Evolutionary conservation across 768 basidiomycete species (phyloP), one percentile per base, ranked within the genome.

Genomic region (Mycena rosella): DNA sequence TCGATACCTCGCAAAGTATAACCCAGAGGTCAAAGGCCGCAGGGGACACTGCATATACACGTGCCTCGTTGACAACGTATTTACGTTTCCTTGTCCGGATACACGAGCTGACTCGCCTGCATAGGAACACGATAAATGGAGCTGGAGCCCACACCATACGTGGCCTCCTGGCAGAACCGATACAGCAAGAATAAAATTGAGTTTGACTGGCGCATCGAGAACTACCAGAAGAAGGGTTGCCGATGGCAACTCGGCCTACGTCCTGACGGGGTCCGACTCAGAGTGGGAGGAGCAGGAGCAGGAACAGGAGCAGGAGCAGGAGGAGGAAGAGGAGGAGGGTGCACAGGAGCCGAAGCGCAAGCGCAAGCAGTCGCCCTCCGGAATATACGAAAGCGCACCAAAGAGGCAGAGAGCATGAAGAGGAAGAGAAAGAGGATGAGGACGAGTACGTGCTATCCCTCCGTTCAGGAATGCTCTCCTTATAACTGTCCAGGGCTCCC

Each of bases 121-220:
- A n/a, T 65, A 88, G 87, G 75, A 66, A 26, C 64, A 79, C 0
- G 70, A 72, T 0, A 76, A 74, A 65, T 90, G 88, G 87, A 76
- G 80, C 14, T 91, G 88, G 87, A 76, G 83, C n/a, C 65, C 54
- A 20, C 77, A 74, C 8, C 91, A 90, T 74, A 4, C 88, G 3
- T 87, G 82, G 86, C 80, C 82, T n/a, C 88, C 5, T 91, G 91
- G 91, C 84, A 88, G 26, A 84, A 87, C 51, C 82, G 85, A n/a
- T 91, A 91, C 69, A 78, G 74, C 66, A 87, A 81, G 67, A 80
- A 90, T 54, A 55, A 79, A 42, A 70, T 36, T 0, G 26, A 69
- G 0, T 89, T 88, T 57, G 83, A 90, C 65, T 29, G 13, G 3
- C 56, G 51, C n/a, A 89, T 91, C 42, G 68, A 55, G 40, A 72